Conservation (phyloP, 495 filamentous ascomycete genomes). For the Lentithecium fluviatile region DNA sequence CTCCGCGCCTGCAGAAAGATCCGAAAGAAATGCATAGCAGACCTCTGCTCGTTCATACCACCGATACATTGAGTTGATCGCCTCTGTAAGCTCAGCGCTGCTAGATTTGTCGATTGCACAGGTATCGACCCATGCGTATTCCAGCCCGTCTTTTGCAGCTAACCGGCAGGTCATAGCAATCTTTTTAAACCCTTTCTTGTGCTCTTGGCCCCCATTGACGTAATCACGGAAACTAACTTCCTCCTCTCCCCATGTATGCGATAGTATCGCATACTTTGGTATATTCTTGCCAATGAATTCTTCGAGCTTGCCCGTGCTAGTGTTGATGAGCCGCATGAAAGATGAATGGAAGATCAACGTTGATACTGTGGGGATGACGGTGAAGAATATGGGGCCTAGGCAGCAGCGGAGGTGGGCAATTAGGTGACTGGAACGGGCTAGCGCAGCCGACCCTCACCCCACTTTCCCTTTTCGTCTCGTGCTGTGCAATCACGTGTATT, state of each 20-base stretch:
- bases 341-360: too few species aligned
- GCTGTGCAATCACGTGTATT: too few species aligned
- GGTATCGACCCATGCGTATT: slow-evolving; percentile 31
- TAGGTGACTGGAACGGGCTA: too few species aligned
- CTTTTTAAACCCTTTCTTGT: slow-evolving; percentile 15
- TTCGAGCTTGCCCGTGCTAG: slow-evolving; percentile 31
- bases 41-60: slow-evolving; percentile 12
- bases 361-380: too few species aligned
- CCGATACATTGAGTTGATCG: too few species aligned
- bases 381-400: too few species aligned
- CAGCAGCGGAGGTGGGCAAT: too few species aligned
- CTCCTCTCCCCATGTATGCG: slow-evolving; percentile 25
- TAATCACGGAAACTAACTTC: slow-evolving; percentile 19
- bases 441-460: too few species aligned
- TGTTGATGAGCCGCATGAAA: slow-evolving; percentile 45
- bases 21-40: slow-evolving; percentile 15
- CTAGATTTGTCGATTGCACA: slow-evolving; percentile 34
- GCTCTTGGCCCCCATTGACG: background rate
- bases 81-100: slow-evolving; percentile 24
- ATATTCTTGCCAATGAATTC: slow-evolving; percentile 1
- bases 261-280: slow-evolving; percentile 19
- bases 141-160: slow-evolving; percentile 10
- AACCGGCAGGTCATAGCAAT: slow-evolving; percentile 2
- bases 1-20: slow-evolving; percentile 17
- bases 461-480: too few species aligned